Base-by-base conservation (phyloP, 2,329 filamentous ascomycete genomes). In the Fusarium virguliforme region DNA sequence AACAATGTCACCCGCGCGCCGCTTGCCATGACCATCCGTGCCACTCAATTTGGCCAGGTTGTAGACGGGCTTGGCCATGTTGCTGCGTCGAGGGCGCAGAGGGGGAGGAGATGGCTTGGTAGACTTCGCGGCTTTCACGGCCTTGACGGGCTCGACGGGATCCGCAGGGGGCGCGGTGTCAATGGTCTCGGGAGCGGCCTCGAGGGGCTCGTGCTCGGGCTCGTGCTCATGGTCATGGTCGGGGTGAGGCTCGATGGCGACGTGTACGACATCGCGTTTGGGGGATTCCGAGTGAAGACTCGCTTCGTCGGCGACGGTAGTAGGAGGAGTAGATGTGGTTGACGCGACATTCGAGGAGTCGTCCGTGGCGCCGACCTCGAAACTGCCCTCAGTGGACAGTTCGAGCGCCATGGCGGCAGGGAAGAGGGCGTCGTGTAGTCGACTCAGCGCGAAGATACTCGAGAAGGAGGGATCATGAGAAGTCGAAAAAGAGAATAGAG, bases 1-100 rank as follows among this genome's bases (percentile, higher is more conserved):
- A 10, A 85, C 82, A 28, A 79, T 73, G 68, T 88, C 86, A 65
- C 87, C 85, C 48, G 85, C 78, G 79, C 81, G 85, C 80, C 82
- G 85, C 73, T 86, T 88, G 56, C 86, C 89, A 71, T 91, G 89
- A 46, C 86, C 84, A 30, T 86, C 85, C 53, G 88, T 92, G 71
- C 90, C 90, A 64, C 85, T 86, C 57, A 92, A 83, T 73, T 88
- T 86, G 70, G 88, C 85, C 15, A 92, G 81, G 74, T 94, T 94
- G 81, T 94, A 94, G 15, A 90, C 87, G 12, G 88, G 85, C 18
- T 89, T 82, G 59, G 84, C 86, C n/a, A 81, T 75, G 68, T 88
- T 86, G 38, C 85, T 82, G 75, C 90, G 88, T 73, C 86, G 86
- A 67, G 87, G 84, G 75, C 56, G 79, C 72, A 8, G 80, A 75